Percentiles rank a stretch among this genome's conserved stretches.
Evolutionary conservation across 768 basidiomycete species (phyloP).

Genomic region (Russula foetens): DNA sequence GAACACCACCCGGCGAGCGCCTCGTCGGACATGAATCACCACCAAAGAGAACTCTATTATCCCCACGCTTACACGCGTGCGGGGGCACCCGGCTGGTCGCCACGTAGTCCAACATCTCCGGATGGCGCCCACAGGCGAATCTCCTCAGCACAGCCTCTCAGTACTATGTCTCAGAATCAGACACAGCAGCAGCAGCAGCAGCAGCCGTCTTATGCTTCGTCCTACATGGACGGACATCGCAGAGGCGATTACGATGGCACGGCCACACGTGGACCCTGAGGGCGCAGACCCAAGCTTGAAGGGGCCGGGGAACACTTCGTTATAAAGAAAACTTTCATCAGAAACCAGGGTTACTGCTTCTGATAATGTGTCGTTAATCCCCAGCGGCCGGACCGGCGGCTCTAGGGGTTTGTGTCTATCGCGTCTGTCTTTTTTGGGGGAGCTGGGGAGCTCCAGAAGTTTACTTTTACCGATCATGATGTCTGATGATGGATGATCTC

Average conservation of each 20-base stretch:
- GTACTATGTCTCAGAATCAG: slow-evolving; percentile 2
- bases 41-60: slow-evolving; percentile 6
- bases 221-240: slow-evolving; percentile 3
- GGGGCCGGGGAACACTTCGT: neutral
- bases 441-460: neutral
- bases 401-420: neutral
- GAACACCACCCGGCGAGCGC: neutral
- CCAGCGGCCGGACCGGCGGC: neutral
- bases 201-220: neutral
- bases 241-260: slow-evolving; percentile 1
- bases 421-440: neutral
- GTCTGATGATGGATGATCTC: slow-evolving; percentile 3
- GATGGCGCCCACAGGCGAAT: slow-evolving; percentile 5
- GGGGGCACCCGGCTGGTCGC: slow-evolving; percentile 4
- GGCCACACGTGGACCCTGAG: neutral
- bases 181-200: neutral
- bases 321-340: neutral
- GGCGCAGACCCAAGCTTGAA: too few species aligned
- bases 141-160: neutral
- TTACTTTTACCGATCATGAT: slow-evolving; percentile 2
- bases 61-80: slow-evolving; percentile 1
- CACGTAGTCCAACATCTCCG: slow-evolving; percentile 3
- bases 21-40: neutral
- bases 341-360: neutral
- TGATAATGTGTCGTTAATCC: neutral